phyloP scores from a whole-genome alignment of 1,139 yeast genomes.

The Yamadazyma oceani region DNA sequence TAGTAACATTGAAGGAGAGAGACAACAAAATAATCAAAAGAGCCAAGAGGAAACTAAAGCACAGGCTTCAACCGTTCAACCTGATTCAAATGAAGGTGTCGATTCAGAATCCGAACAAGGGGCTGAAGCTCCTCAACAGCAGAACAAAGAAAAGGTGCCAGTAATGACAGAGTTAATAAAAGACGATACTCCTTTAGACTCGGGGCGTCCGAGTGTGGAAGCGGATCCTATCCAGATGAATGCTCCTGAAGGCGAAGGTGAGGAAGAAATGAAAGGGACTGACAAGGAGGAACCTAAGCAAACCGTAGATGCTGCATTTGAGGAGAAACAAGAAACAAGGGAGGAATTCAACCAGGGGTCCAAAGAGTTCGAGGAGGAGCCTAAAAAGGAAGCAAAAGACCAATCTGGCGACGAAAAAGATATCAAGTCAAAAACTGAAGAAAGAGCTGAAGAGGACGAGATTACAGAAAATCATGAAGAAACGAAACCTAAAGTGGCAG shows the following conservation, averaged over 20 bases:
- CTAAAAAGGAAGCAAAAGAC: constrained; percentile 8
- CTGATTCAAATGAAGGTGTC: too few relatives aligned
- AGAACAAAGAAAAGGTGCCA: constrained; percentile 2
- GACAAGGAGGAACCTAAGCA: constrained; percentile 9
- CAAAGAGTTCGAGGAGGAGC: constrained; percentile 9
- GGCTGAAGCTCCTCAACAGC: too few relatives aligned
- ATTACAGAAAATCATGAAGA: constrained; percentile 12
- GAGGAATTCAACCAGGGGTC: constrained; percentile 11
- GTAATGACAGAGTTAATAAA: not conserved
- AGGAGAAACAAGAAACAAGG: constrained; percentile 10
- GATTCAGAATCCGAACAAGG: too few relatives aligned
- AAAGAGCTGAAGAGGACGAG: constrained; percentile 11
- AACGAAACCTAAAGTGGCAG: constrained; percentile 3
- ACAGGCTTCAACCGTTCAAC: not conserved
- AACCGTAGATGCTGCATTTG: too few relatives aligned
- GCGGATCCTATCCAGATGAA: constrained; percentile 4
- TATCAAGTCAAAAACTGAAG: constrained; percentile 4
- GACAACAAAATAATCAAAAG: constrained; percentile 3
- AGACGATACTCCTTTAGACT: constrained; percentile 1
- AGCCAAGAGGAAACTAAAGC: constrained; percentile 1
- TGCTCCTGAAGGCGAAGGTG: constrained; percentile 6
- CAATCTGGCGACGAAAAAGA: constrained; percentile 5
- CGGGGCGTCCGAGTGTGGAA: constrained; percentile 1
- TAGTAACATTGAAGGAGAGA: constrained; percentile 29
- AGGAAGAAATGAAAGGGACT: too few relatives aligned